Evolutionary conservation across 1,139 yeast species (phyloP).

Genomic region (Candida tropicalis): DNA sequence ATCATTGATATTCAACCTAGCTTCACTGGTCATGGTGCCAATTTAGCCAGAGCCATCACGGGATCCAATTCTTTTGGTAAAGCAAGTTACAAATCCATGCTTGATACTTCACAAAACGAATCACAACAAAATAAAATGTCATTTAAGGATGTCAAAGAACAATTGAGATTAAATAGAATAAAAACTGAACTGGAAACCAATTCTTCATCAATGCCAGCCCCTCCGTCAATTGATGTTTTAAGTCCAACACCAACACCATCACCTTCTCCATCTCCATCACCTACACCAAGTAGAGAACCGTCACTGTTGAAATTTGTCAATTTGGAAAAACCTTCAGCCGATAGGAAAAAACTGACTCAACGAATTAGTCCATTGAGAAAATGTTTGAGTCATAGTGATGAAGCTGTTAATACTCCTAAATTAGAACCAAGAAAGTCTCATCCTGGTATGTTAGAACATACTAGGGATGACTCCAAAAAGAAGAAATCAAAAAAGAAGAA

Average conservation of each 20-base stretch:
- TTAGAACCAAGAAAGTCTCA: constrained; percentile 44
- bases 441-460: constrained; percentile 22
- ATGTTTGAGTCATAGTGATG: constrained; percentile 15
- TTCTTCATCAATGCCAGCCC: constrained; percentile 9
- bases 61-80: constrained; percentile 34
- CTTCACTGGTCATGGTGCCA: constrained; percentile 46
- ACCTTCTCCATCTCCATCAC: constrained; percentile 18
- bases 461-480: background rate
- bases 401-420: constrained; percentile 28
- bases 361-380: constrained; percentile 8
- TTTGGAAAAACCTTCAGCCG: constrained; percentile 21
- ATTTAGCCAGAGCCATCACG: constrained; percentile 48
- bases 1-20: constrained; percentile 38
- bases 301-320: constrained; percentile 31
- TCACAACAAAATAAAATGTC: constrained; percentile 28
- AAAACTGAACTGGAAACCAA: constrained; percentile 8
- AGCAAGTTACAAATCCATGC: constrained; percentile 43
- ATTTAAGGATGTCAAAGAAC: constrained; percentile 41
- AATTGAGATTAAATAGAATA: constrained; percentile 21
- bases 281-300: constrained; percentile 11
- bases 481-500: constrained; percentile 14
- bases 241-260: constrained; percentile 12
- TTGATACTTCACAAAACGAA: constrained; percentile 32
- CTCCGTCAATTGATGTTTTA: constrained; percentile 1
- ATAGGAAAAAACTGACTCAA: constrained; percentile 2